Evolutionary conservation across 148 eudicot species (phyloP), one percentile per base, ranked within the genome.

Genomic region (Pharnaceum exiguum): DNA sequence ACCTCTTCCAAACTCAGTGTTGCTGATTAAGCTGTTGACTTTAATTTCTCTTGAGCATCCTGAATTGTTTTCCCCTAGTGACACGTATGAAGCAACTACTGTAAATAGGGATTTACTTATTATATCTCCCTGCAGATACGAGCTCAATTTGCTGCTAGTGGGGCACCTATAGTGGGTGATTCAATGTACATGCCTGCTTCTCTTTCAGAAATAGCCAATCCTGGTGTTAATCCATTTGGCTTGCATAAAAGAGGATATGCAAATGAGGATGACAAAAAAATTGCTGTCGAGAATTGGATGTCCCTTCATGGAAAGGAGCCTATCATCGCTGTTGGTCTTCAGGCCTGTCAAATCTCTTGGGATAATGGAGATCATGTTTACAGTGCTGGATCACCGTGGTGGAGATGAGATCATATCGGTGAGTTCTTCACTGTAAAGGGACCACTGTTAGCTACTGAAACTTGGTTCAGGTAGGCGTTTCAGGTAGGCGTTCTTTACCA

Each of bases 291-390:
- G 62, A 82, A 83, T 40, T 89, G 96, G 95, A 74, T 84, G 60
- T 67, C 79, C 50, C 52, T 36, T 32, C 89, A 93, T 48, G 96
- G 96, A 53, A 93, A 83, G 77, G 99, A 88, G 61, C 99, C 99
- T 37, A 57, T 65, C 31, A 71, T 86, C 56, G 85, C 83, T 68
- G 78, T 93, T 55, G 99, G 95, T 70, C 96, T 93, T 71, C 99
- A 89, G 77, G 99, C 99, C 56, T 89, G 86, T 59, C 86, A 81
- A 43, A 89, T 93, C 39, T 89, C 99, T n/a, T 93, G 99, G 99
- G 91, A 93, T 57, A 72, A 83, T 23, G 99, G 79, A 6, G 77
- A 79, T 55, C 95, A 83, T 71, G 36, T 57, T 18, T 93, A 86
- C 58, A 80, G 82, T 42, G 95, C 99, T 65, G 60, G 91, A 59